Conservation (phyloP, 2,329 filamentous ascomycete genomes). For the Alternaria gaisen region DNA sequence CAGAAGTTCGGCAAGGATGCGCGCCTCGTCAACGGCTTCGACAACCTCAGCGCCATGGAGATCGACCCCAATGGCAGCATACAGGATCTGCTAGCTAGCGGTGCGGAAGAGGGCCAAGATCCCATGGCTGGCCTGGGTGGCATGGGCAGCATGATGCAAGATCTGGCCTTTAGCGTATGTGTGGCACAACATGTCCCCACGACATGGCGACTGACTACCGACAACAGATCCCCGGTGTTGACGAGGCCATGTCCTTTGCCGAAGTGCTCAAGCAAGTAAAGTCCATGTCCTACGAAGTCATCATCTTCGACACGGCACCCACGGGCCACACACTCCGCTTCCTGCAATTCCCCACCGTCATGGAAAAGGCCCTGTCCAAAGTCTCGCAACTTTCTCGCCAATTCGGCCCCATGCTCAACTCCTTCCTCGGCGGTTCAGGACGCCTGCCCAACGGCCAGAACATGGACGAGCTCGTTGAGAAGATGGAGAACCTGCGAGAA, state of each 20-base stretch:
- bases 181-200: neutral
- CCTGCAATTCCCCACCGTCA: conserved; percentile 95
- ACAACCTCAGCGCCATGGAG: conserved; percentile 97
- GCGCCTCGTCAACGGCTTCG: conserved; percentile 87
- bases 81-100: conserved; percentile 87
- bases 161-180: conserved; percentile 90
- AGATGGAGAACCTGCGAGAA: conserved; percentile 90
- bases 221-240: conserved; percentile 89
- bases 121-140: conserved; percentile 72
- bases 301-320: conserved; percentile 98
- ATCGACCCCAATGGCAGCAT: conserved; percentile 98
- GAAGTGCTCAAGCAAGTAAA: conserved; percentile 99
- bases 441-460: conserved; percentile 90
- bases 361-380: conserved; percentile 98
- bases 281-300: conserved; percentile 96
- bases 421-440: conserved; percentile 81
- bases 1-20: conserved; percentile 99
- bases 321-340: conserved; percentile 98
- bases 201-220: conserved; percentile 4
- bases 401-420: conserved; percentile 95
- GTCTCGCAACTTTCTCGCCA: conserved; percentile 92
- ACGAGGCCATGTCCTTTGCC: conserved; percentile 99
- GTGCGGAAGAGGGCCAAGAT: conserved; percentile 75
- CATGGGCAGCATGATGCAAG: conserved; percentile 97
- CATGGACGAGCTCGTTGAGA: conserved; percentile 89